These are phyloP conservation scores for Tricholoma flavovirens DNA, from an alignment of 768 basidiomycete species.

Conservation along the genomic window DNA sequence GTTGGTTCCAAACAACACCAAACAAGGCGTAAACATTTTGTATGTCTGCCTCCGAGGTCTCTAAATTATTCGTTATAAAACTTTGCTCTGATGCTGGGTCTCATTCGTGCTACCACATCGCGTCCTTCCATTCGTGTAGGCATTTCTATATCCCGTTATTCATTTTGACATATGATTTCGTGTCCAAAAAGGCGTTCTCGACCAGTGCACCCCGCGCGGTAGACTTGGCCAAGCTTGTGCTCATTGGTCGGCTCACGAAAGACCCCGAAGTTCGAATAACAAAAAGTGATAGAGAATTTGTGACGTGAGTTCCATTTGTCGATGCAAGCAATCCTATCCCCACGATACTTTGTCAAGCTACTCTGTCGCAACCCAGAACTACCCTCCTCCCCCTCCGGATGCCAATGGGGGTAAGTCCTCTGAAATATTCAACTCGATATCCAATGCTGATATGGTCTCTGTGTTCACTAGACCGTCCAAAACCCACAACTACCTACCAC, in stretches of 20 bases:
- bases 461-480: slow-evolving; percentile 40
- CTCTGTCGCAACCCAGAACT: slow-evolving; percentile 68
- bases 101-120: slow-evolving; percentile 38
- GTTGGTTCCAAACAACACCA: too few species aligned
- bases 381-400: slow-evolving; percentile 47
- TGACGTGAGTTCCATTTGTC: slow-evolving; percentile 46
- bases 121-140: slow-evolving; percentile 45
- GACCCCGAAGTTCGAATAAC: slow-evolving; percentile 68
- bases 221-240: slow-evolving; percentile 70
- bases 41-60: neutral
- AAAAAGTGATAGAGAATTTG: slow-evolving; percentile 72
- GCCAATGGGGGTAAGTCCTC: slow-evolving; percentile 53
- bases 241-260: slow-evolving; percentile 67
- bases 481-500: slow-evolving; percentile 65
- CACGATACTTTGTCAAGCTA: slow-evolving; percentile 47
- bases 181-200: slow-evolving; percentile 52
- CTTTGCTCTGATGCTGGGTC: slow-evolving; percentile 41
- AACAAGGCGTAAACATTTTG: slow-evolving; percentile 17
- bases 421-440: neutral
- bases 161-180: slow-evolving; percentile 1
- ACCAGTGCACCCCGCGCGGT: slow-evolving; percentile 46
- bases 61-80: neutral
- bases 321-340: neutral
- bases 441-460: neutral
- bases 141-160: slow-evolving; percentile 7